phyloP scores from a whole-genome alignment of 257 asterid genomes.

The Gentiana macrophylla region DNA sequence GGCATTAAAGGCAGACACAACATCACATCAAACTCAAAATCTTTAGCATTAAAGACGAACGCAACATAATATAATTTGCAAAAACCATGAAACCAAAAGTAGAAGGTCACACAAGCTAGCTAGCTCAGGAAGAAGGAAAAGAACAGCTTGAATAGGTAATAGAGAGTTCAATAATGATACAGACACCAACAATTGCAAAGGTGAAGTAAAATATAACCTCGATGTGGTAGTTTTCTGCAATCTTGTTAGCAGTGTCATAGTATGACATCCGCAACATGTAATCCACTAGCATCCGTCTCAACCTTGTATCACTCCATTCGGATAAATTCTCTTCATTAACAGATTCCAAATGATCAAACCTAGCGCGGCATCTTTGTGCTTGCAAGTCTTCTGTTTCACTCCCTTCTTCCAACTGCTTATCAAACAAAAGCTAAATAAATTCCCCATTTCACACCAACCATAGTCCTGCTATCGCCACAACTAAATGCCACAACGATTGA shows the following conservation, averaged over 20 bases:
- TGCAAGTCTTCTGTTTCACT: constrained; percentile 72
- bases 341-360: constrained; percentile 82
- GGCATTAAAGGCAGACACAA: no score
- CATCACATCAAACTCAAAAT: no score
- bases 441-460: not conserved
- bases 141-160: not conserved
- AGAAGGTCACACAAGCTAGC: no score
- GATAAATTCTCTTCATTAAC: constrained; percentile 61
- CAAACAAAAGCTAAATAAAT: constrained; percentile 12
- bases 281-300: constrained; percentile 86
- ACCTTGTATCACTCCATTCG: constrained; percentile 58
- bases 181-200: no score
- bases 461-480: no score
- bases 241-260: constrained; percentile 75
- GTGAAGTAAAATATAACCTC: constrained; percentile 36
- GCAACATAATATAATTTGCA: no score
- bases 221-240: constrained; percentile 76
- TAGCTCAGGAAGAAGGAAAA: no score
- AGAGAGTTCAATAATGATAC: not conserved
- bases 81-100: no score
- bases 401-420: constrained; percentile 81
- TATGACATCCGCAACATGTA: constrained; percentile 97
- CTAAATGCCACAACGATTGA: no score
- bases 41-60: no score
- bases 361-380: constrained; percentile 81